Evolutionary conservation across 163 green algal genomes (phyloP), one percentile per base, ranked within the genome.

Genomic region (Trebouxia gelatinosa): DNA sequence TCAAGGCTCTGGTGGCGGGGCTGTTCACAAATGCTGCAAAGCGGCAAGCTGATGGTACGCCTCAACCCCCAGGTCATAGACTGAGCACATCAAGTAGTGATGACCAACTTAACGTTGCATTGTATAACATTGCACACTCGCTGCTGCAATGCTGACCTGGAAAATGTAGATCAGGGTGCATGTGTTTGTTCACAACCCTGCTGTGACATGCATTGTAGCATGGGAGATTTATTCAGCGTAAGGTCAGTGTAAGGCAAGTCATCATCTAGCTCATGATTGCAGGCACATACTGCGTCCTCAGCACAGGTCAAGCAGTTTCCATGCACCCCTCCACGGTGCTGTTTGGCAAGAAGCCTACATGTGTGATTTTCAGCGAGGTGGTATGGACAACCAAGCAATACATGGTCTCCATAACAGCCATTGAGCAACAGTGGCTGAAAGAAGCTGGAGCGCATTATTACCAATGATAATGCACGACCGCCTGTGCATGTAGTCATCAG

Each of bases 241-340:
- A 59, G 23, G 3, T 28, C 23, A 34, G 19, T 37, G n/a, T 28
- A 67, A 28, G 19, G 34, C 3, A 37, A 40, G 5, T 40, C 58
- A n/a, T 67, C 34, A 11, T 67, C 19, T 67, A 16, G 21, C n/a
- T 32, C 58, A 1, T 29, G 34, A 19, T 72, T 78, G 39, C 78
- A 88, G 84, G 90, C 3, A 89, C 79, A 19, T 98, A 95, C 85
- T 80, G 82, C 38, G 81, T 94, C 43, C 59, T 96, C 29, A 82
- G 84, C 16, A 92, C 85, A 0, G 82, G 84, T 5, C 89, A 94
- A 66, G 46, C 80, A 46, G 90, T 97, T 35, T 76, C 81, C 58
- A 83, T 98, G 26, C 94, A 98, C 85, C 94, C 94, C 5, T 93
- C 87, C 38, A 94, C 86, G 5, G 90, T 95, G 50, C 88, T 98